These are phyloP conservation scores for Oryza glaberrima DNA, from an alignment of 176 grass and related monocot genomes.

Conservation along the genomic window DNA sequence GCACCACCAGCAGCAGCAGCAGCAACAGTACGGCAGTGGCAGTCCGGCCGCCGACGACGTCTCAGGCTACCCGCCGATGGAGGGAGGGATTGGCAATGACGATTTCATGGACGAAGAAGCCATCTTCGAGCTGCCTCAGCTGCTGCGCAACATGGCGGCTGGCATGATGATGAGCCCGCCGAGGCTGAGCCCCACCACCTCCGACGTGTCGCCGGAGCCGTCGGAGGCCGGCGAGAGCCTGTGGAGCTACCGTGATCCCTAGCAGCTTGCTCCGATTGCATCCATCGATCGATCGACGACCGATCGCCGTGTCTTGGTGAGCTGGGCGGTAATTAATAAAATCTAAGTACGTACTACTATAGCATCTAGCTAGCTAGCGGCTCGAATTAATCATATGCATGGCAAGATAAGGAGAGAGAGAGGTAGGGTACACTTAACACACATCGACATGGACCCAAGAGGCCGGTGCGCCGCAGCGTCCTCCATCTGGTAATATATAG, in stretches of 20 bases:
- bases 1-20: neutral
- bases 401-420: conserved; percentile 1
- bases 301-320: conserved; percentile 6
- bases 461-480: conserved; percentile 15
- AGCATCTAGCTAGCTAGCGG: conserved; percentile 9
- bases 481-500: conserved; percentile 27
- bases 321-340: conserved; percentile 44
- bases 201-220: conserved; percentile 61
- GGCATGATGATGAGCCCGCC: conserved; percentile 99
- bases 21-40: neutral
- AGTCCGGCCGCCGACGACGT: neutral
- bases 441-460: conserved; percentile 33
- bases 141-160: conserved; percentile 89
- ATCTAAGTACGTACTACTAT: conserved; percentile 19
- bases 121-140: conserved; percentile 88
- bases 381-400: conserved; percentile 33
- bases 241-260: conserved; percentile 81
- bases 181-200: conserved; percentile 62
- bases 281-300: neutral
- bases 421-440: neutral
- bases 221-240: conserved; percentile 65
- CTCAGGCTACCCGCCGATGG: neutral
- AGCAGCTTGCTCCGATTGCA: conserved; percentile 18
- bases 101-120: conserved; percentile 93
- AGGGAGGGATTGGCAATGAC: conserved; percentile 8